Base-by-base conservation (phyloP, 129 eudicot genomes). In the Logfia minima region DNA sequence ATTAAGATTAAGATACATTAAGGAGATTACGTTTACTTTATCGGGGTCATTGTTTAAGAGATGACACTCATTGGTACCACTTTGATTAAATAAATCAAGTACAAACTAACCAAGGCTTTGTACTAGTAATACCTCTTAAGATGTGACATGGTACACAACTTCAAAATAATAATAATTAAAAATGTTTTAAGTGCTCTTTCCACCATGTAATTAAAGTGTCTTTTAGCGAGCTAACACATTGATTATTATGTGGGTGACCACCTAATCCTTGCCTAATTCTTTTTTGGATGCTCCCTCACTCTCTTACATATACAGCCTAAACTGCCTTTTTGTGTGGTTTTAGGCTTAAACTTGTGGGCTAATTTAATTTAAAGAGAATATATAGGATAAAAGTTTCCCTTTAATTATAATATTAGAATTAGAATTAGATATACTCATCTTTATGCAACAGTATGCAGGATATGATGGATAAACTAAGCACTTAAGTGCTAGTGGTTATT, bases 41-140 rank as follows among this genome's bases (percentile, higher is more conserved):
- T 59, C 64, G 35, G 68, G 67, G 68, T 63, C 39, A 62, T 63
- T 63, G 37, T 63, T 63, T 63, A 63, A 63, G 37, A 23, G 68
- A 63, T 28, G 68, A 10, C 39, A 26, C 6, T 63, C 26, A 63
- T 63, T 63, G 18, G 37, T 63, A 63, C 14, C 68, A 63, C 28
- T 23, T 62, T 8, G 2, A 11, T 23, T 62, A 11, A 56, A 3
- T 56, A 56, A 56, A 17, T 59, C 24, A 59, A 22, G 37, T 28
- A 63, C 68, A 63, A 63, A 24, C 68, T 26, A 63, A 63, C 13
- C 63, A 58, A 58, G 63, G 9, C 26, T 58, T n/a, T 58, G 63
- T 58, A 58, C 63, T 17, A 28, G 37, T 63, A 37, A 63, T 9
- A 43, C 68, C 35, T 63, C 64, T 59, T 59, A 19, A n/a, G 68